A percentile compares a stretch with the other conserved stretches of the same genome.
These are phyloP conservation scores for Candida vartiovaarae DNA, from an alignment of 805 yeast genomes.

Conservation along the genomic window DNA sequence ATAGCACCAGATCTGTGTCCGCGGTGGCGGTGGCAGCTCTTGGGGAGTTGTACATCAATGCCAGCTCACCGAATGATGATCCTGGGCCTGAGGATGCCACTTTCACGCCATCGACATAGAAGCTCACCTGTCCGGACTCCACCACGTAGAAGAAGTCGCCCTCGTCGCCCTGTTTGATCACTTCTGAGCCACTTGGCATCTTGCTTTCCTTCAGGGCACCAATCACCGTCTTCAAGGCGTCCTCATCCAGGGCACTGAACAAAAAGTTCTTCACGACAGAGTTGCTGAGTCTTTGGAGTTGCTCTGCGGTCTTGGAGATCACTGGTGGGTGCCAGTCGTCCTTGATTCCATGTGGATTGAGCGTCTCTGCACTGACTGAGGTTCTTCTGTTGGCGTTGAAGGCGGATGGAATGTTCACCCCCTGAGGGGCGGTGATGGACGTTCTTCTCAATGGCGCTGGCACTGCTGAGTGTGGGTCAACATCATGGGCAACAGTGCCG, in stretches of 20 bases:
- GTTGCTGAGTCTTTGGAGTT: slow-evolving; percentile 58
- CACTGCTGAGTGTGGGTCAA: slow-evolving; percentile 17
- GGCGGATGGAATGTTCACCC: slow-evolving; percentile 40
- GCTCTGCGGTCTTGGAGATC: slow-evolving; percentile 54
- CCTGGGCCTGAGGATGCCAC: slow-evolving; percentile 80
- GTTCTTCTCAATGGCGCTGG: slow-evolving; percentile 9
- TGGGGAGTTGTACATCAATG: slow-evolving; percentile 95
- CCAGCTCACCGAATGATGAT: slow-evolving; percentile 92
- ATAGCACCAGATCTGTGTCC: slow-evolving; percentile 59
- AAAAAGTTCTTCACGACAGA: slow-evolving; percentile 77
- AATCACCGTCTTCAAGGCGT: slow-evolving; percentile 68
- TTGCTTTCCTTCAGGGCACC: slow-evolving; percentile 75
- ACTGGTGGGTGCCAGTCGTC: slow-evolving; percentile 69
- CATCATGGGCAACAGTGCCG: slow-evolving; percentile 9
- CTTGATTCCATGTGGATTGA: slow-evolving; percentile 64
- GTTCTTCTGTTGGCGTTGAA: slow-evolving; percentile 82
- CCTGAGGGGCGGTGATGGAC: slow-evolving; percentile 15
- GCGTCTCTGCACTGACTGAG: slow-evolving; percentile 84
- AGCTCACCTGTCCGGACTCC: slow-evolving; percentile 81
- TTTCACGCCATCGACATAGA: slow-evolving; percentile 54
- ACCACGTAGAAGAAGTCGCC: slow-evolving; percentile 89
- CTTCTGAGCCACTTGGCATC: slow-evolving; percentile 50
- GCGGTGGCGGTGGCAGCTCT: slow-evolving; percentile 94
- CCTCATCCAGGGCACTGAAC: slow-evolving; percentile 76
- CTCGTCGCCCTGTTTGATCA: slow-evolving; percentile 88